Percentiles rank a stretch among this genome's conserved stretches.
Conservation (phyloP, 139 green algal species). For the Volvox africanus region DNA sequence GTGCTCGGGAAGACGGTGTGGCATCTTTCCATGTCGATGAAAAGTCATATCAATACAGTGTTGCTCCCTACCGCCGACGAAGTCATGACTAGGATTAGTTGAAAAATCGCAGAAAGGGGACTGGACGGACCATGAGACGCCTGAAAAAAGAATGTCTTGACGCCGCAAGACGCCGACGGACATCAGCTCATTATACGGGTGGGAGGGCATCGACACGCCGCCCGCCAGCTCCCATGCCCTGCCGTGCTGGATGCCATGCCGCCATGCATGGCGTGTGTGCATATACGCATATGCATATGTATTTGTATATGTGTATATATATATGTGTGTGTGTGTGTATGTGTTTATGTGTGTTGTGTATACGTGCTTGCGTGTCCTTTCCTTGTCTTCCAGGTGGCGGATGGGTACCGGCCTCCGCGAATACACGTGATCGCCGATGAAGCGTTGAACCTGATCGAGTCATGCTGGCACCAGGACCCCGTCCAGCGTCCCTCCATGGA, state of each 20-base stretch:
- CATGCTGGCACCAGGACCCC: conserved; percentile 23
- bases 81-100: too few species aligned
- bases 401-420: conserved; percentile 7
- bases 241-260: too few species aligned
- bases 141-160: too few species aligned
- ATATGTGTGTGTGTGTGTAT: background rate
- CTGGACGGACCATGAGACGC: too few species aligned
- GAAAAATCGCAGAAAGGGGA: too few species aligned
- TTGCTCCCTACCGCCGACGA: too few species aligned
- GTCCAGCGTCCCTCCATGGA: conserved; percentile 15
- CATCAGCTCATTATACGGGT: too few species aligned
- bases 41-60: too few species aligned
- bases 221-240: too few species aligned
- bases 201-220: too few species aligned
- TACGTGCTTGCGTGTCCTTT: background rate
- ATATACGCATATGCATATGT: background rate
- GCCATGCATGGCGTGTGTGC: background rate
- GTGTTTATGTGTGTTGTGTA: too few species aligned
- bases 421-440: background rate
- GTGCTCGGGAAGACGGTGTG: background rate
- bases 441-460: conserved; percentile 5
- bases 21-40: background rate
- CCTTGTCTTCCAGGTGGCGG: background rate
- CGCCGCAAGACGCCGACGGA: too few species aligned
- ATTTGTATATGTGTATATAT: background rate